phyloP scores from a whole-genome alignment of 495 filamentous ascomycete genomes.

The Platismatia glauca region DNA sequence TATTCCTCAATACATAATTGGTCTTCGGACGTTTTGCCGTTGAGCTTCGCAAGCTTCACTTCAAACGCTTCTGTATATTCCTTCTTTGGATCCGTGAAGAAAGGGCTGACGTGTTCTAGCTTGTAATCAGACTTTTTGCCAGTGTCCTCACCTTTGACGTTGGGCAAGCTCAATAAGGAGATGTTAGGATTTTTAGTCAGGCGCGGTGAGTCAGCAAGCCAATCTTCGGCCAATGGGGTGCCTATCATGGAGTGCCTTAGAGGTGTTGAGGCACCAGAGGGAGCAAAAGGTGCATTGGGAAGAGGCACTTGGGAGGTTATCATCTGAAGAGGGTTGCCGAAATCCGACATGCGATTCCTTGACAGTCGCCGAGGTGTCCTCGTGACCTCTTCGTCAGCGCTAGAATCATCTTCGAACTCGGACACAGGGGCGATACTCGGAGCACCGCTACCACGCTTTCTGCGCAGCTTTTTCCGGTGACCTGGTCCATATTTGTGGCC shows the following conservation, averaged over 20 bases:
- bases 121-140: slow-evolving; percentile 42
- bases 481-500: slow-evolving; percentile 14
- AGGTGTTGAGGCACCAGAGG: neutral
- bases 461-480: slow-evolving; percentile 9
- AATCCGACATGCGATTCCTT: neutral
- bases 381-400: slow-evolving; percentile 4
- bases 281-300: neutral
- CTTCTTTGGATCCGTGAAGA: slow-evolving; percentile 55
- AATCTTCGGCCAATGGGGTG: slow-evolving; percentile 2
- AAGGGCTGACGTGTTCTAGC: slow-evolving; percentile 56
- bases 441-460: neutral
- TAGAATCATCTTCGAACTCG: slow-evolving; percentile 10
- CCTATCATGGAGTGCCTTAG: slow-evolving; percentile 4
- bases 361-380: neutral
- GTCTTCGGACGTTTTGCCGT: slow-evolving; percentile 43
- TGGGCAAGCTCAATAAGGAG: slow-evolving; percentile 26
- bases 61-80: slow-evolving; percentile 49
- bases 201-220: slow-evolving; percentile 1
- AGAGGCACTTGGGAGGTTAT: neutral
- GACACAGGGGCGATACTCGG: neutral
- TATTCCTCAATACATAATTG: slow-evolving; percentile 55
- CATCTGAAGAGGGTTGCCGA: neutral
- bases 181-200: slow-evolving; percentile 3
- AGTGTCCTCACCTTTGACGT: slow-evolving; percentile 33
- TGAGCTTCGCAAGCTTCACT: slow-evolving; percentile 43